Evolutionary conservation across 2,329 filamentous ascomycete species (phyloP), one percentile per base, ranked within the genome.

Genomic region (Thermomyces lanuginosus): DNA sequence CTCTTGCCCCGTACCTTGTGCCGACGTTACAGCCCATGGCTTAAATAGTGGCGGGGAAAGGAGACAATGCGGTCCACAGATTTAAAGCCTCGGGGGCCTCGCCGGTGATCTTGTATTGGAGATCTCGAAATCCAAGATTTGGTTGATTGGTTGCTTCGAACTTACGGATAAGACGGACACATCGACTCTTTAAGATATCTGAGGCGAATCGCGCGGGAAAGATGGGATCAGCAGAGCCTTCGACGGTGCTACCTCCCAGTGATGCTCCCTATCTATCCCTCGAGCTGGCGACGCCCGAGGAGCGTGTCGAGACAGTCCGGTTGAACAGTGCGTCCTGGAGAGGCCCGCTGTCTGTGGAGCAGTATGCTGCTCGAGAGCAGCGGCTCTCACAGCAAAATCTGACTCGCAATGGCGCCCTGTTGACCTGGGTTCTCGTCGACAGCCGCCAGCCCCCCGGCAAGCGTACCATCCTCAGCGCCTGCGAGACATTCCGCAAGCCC

Each of bases 341-440:
- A 28, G 70, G 70, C 3, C 57, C 61, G 1, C 48, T 76, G 11
- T 53, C 58, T 8, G 33, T 64, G 2, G 55, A 66, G 14, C 55
- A 63, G 21, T 76, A 75, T 39, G 55, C 73, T 13, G 57, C 58
- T 8, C 64, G 71, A 26, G 71, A 76, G 44, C 48, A 60, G 11
- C 45, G 58, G 24, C 58, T 76, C 5, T 45, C 55, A 20, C 44
- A 54, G 20, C 64, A 69, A 37, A 50, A 55, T 2, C 47, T 72
- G 30, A 68, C 64, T 15, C 57, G 51, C 30, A 56, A 70, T 30
- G 66, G 64, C 16, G 61, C 60, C 2, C 56, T 73, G 29, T 70
- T 64, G 2, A 60, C 59, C 31, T 76, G 71, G 71, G 59, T 72
- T 27, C 49, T 76, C 11, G 60, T 72, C 9, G 62, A 70, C 37